Evolutionary conservation across 179 eudicot genomes (phyloP).

Genomic region (Actinidia arguta): DNA sequence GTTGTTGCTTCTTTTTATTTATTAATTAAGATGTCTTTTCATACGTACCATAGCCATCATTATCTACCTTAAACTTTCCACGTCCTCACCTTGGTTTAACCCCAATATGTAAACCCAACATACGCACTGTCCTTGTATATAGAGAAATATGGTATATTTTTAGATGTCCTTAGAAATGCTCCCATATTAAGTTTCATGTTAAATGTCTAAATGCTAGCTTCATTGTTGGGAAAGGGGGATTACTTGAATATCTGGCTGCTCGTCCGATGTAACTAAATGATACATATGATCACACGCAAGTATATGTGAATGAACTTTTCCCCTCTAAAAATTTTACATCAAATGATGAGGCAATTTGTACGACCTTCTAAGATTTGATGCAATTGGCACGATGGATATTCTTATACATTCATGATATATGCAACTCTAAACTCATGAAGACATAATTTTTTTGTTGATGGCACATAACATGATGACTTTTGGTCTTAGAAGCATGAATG

Average conservation of each 20-base stretch:
- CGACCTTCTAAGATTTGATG: too few relatives aligned
- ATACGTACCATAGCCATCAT: neutral
- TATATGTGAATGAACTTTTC: neutral
- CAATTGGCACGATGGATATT: too few relatives aligned
- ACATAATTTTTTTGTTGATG: too few relatives aligned
- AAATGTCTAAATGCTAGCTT: neutral
- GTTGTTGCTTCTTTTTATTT: neutral
- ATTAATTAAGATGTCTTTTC: slow-evolving; percentile 7
- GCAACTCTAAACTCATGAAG: too few relatives aligned
- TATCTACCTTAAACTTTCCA: neutral
- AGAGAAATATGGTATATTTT: neutral
- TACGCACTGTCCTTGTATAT: neutral
- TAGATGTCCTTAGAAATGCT: neutral
- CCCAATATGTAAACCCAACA: neutral
- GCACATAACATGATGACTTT: too few relatives aligned
- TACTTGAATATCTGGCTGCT: too few relatives aligned
- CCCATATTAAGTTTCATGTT: neutral
- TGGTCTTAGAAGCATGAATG: too few relatives aligned
- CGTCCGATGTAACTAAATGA: neutral
- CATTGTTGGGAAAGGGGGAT: too few relatives aligned
- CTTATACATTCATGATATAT: too few relatives aligned
- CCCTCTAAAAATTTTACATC: too few relatives aligned
- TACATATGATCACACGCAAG: neutral
- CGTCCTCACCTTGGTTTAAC: neutral
- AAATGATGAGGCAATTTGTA: too few relatives aligned